Evolutionary conservation across 2,329 filamentous ascomycete species (phyloP).

Genomic region (Chrysoporthe puriensis): DNA sequence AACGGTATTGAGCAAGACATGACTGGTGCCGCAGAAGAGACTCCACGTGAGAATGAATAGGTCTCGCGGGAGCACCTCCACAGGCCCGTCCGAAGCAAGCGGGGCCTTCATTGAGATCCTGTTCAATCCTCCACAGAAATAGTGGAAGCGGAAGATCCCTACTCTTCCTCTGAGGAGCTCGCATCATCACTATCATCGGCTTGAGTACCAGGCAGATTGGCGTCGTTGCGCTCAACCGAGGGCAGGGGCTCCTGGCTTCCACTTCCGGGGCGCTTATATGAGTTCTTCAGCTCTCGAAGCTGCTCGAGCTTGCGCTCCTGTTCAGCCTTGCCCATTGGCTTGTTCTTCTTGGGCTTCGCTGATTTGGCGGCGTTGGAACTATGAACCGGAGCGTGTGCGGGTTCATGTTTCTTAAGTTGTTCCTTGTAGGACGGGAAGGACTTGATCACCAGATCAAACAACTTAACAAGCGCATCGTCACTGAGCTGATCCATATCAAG

Average conservation of each 20-base stretch:
- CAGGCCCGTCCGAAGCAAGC: background rate
- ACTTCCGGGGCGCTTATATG: constrained; percentile 50
- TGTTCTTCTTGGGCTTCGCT: constrained; percentile 71
- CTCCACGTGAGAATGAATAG: background rate
- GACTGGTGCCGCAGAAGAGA: background rate
- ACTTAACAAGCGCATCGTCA: constrained; percentile 56
- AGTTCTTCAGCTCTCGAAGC: constrained; percentile 62
- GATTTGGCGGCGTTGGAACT: constrained; percentile 32
- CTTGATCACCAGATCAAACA: constrained; percentile 50
- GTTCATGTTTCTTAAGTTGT: constrained; percentile 39
- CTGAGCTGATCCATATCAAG: constrained; percentile 63
- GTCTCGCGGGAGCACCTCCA: background rate
- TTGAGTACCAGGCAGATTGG: constrained; percentile 14
- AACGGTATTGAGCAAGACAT: background rate
- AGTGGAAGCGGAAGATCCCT: constrained; percentile 28
- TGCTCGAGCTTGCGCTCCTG: constrained; percentile 70
- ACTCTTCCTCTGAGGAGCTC: constrained; percentile 54
- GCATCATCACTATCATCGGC: constrained; percentile 54
- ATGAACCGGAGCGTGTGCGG: constrained; percentile 31
- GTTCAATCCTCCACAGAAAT: background rate
- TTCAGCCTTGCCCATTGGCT: constrained; percentile 75
- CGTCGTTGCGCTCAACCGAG: constrained; percentile 42
- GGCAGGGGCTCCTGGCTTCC: constrained; percentile 51
- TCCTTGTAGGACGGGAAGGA: constrained; percentile 43
- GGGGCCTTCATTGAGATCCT: background rate